phyloP scores from a whole-genome alignment of 1,139 yeast species.

The Hyphopichia pseudoburtonii region DNA sequence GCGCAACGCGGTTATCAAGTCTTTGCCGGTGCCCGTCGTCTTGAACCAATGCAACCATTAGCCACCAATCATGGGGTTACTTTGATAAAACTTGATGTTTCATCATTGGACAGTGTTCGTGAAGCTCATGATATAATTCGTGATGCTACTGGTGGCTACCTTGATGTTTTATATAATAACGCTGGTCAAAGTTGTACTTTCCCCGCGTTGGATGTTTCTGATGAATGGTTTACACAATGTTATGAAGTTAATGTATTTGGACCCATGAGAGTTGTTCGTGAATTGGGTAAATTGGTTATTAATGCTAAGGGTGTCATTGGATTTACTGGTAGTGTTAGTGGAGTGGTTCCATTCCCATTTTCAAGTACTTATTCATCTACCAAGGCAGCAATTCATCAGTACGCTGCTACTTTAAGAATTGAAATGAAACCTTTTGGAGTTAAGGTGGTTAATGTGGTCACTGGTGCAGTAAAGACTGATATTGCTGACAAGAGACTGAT shows the following conservation, averaged over 20 bases:
- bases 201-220: slow-evolving; percentile 68
- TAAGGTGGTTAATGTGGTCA: slow-evolving; percentile 65
- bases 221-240: slow-evolving; percentile 53
- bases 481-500: slow-evolving; percentile 48
- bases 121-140: slow-evolving; percentile 34
- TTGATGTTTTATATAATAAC: slow-evolving; percentile 67
- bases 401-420: slow-evolving; percentile 59
- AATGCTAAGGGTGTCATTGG: slow-evolving; percentile 70
- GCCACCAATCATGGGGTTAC: slow-evolving; percentile 35
- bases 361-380: slow-evolving; percentile 67
- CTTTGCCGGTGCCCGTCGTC: slow-evolving; percentile 69
- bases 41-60: slow-evolving; percentile 60
- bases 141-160: slow-evolving; percentile 37
- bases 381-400: slow-evolving; percentile 77
- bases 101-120: slow-evolving; percentile 49
- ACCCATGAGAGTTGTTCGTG: slow-evolving; percentile 62
- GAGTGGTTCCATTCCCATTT: slow-evolving; percentile 68
- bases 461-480: slow-evolving; percentile 45
- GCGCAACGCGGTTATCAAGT: slow-evolving; percentile 44
- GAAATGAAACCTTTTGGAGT: slow-evolving; percentile 77
- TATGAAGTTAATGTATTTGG: slow-evolving; percentile 72
- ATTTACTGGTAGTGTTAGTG: slow-evolving; percentile 75
- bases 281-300: slow-evolving; percentile 56
- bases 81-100: slow-evolving; percentile 38
- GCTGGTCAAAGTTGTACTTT: slow-evolving; percentile 63